Conservation (phyloP, 2,329 filamentous ascomycete genomes). For the Tolypocladium sp. region DNA sequence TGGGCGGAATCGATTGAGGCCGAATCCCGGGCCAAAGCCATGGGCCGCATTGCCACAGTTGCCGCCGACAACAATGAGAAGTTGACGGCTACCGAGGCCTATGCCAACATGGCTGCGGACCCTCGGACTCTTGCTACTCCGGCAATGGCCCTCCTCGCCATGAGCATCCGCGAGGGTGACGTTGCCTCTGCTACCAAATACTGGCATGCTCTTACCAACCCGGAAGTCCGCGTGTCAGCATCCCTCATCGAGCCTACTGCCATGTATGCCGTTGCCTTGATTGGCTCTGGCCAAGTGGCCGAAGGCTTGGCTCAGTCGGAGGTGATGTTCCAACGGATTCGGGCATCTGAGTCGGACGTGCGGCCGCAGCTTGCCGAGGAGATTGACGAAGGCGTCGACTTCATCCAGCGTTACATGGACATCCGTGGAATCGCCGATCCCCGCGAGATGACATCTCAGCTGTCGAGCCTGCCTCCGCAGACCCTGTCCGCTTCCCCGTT, state of each 20-base stretch:
- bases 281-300: conserved; percentile 76
- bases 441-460: conserved; percentile 40
- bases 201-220: conserved; percentile 65
- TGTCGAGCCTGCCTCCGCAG: conserved; percentile 33
- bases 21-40: conserved; percentile 49
- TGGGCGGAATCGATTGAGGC: conserved; percentile 60
- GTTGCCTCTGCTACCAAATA: conserved; percentile 68
- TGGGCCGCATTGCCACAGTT: conserved; percentile 63
- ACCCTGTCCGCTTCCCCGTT: conserved; percentile 37
- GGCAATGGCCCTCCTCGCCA: conserved; percentile 74
- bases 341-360: conserved; percentile 42
- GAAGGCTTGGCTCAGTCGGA: conserved; percentile 73
- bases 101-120: conserved; percentile 45
- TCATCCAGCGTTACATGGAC: conserved; percentile 51
- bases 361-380: conserved; percentile 60
- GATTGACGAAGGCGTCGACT: conserved; percentile 78
- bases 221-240: conserved; percentile 48
- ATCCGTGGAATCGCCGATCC: conserved; percentile 45
- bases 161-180: conserved; percentile 76
- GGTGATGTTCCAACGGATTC: conserved; percentile 79
- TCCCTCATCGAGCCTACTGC: conserved; percentile 77
- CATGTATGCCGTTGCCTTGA: conserved; percentile 84
- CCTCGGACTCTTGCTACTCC: conserved; percentile 44
- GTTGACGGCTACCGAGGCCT: conserved; percentile 58
- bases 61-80: conserved; percentile 75